Conservation (phyloP, 202 grass and related monocot genomes). For the Hordeum pubiflorum region DNA sequence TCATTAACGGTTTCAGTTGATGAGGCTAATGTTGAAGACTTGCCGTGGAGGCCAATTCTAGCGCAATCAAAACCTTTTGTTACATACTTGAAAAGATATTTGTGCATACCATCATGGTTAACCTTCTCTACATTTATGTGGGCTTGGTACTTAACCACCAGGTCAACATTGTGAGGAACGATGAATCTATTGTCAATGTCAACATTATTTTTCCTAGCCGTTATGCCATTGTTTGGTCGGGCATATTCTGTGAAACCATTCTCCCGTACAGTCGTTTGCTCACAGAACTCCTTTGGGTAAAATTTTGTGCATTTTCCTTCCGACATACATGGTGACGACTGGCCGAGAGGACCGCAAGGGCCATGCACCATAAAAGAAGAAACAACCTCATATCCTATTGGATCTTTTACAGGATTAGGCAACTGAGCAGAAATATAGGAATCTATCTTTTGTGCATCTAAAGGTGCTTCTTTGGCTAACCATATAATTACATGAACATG, state of each 20-base stretch:
- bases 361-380: not conserved
- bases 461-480: not conserved
- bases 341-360: not conserved
- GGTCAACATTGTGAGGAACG: not conserved
- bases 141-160: not conserved
- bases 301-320: constrained; percentile 9
- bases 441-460: not conserved
- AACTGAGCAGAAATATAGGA: not conserved
- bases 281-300: constrained; percentile 10
- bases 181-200: not conserved
- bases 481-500: not conserved
- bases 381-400: not conserved
- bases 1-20: not conserved
- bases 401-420: not conserved
- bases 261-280: not conserved
- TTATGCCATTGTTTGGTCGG: not conserved
- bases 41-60: not conserved
- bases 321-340: not conserved
- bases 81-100: not conserved
- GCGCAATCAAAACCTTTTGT: not conserved
- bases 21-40: not conserved
- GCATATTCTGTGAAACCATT: not conserved
- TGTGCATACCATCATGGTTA: not conserved
- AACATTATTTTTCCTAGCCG: not conserved
- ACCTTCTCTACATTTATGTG: not conserved